Evolutionary conservation across 2,329 filamentous ascomycete species (phyloP).

Genomic region (Beauveria caledonica): DNA sequence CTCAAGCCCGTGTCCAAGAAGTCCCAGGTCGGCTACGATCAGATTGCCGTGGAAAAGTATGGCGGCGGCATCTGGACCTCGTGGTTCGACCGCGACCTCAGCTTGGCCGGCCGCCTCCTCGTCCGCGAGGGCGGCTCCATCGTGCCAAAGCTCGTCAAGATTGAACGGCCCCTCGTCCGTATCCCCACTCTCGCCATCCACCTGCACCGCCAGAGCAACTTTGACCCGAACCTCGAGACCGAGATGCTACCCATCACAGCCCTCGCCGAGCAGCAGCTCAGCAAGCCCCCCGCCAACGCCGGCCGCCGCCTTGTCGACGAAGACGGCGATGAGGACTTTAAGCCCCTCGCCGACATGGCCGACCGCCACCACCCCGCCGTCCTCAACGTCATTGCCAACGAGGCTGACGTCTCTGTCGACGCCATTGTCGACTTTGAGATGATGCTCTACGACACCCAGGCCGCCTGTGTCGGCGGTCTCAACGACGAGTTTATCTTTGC

Average conservation of each 20-base stretch:
- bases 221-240: conserved; percentile 94
- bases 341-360: conserved; percentile 66
- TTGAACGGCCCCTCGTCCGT: conserved; percentile 81
- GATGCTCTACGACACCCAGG: conserved; percentile 93
- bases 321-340: conserved; percentile 46
- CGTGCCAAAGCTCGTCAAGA: conserved; percentile 77
- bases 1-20: conserved; percentile 94
- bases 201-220: conserved; percentile 75
- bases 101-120: conserved; percentile 81
- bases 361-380: conserved; percentile 86
- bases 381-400: conserved; percentile 73
- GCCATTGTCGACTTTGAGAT: conserved; percentile 91
- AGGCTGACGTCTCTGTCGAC: conserved; percentile 61
- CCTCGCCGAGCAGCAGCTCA: conserved; percentile 78
- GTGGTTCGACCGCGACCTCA: conserved; percentile 94
- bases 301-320: conserved; percentile 27
- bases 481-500: conserved; percentile 95
- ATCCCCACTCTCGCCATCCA: conserved; percentile 94
- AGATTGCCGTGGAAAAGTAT: conserved; percentile 94
- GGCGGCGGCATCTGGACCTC: conserved; percentile 96
- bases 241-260: conserved; percentile 92
- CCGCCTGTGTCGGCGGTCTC: conserved; percentile 78
- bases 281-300: conserved; percentile 52
- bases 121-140: conserved; percentile 66
- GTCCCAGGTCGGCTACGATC: conserved; percentile 75